Evolutionary conservation across 2,329 filamentous ascomycete species (phyloP), one percentile per base, ranked within the genome.

Genomic region (Aspergillus carbonarius): DNA sequence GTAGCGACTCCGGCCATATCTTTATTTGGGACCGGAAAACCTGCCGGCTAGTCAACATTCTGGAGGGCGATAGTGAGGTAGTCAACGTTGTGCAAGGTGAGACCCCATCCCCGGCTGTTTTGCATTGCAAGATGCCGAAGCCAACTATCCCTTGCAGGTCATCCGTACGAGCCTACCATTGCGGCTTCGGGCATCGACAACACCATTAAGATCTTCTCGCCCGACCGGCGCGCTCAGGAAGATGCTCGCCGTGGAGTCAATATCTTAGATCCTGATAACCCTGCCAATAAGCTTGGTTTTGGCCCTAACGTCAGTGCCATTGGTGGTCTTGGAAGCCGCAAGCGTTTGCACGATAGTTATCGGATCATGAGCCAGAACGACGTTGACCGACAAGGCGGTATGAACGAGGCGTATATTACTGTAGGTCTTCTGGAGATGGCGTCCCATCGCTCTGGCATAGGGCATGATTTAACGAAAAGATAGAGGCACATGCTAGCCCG

Each of bases 11-110:
- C 52, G 87, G 87, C 0, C 83, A 89, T 68, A 68, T 89, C 23
- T 89, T 89, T 71, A 88, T 89, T 54, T 89, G 86, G 87, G 85
- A 89, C 64, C 81, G 82, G 56, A 85, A 86, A 66, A 86, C 84
- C 4, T 76, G 79, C 17, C 76, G 85, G 57, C 73, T 89, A 50
- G 77, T 88, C 51, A 88, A 88, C 66, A 86, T 89, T 15, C 76
- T 89, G 6, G 82, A 87, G 69, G 87, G 84, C 1, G 87, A 89
- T 68, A 83, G 83, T 23, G 87, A 89, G 62, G 84, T 88, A n/a
- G 87, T 89, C 57, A 89, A 89, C 65, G 87, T 89, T 15, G 78
- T 88, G 13, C 85, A 88, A 79, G 84, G 83, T 82, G 69, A 50
- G 71, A 64, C 20, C 37, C 37, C 8, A 18, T 25, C 17, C n/a